Evolutionary conservation across 345 rosid species (phyloP).

Genomic region (Gossypium arboreum): DNA sequence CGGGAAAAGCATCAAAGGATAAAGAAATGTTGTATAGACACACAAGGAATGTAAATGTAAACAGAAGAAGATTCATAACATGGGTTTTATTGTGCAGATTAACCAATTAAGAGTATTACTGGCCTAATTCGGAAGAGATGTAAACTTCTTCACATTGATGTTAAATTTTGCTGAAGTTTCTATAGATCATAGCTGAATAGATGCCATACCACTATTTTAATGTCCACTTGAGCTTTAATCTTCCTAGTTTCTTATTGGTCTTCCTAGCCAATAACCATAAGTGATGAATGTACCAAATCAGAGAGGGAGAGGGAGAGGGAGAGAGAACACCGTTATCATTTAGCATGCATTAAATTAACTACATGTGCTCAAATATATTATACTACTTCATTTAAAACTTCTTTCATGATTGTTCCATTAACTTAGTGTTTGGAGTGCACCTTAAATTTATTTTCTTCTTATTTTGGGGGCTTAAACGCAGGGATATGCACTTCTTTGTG

Average conservation of each 20-base stretch:
- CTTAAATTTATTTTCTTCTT: background rate
- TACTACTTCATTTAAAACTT: background rate
- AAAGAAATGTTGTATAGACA: background rate
- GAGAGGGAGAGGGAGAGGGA: background rate
- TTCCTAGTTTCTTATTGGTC: constrained; percentile 4
- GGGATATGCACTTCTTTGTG: constrained; percentile 97
- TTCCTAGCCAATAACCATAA: background rate
- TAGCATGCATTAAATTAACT: background rate
- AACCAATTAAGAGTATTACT: constrained; percentile 7
- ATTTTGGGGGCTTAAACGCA: constrained; percentile 25
- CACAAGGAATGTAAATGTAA: background rate
- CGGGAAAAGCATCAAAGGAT: background rate
- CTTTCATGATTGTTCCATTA: background rate
- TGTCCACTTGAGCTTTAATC: background rate
- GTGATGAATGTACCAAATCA: background rate
- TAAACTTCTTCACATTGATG: constrained; percentile 4
- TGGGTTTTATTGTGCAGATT: background rate
- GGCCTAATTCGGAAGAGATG: background rate
- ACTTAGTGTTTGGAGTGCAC: background rate
- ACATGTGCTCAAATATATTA: background rate
- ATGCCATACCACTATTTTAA: background rate
- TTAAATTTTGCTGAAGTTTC: background rate
- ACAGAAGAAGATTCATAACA: background rate
- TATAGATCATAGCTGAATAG: background rate
- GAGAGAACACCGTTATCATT: background rate